Base-by-base conservation (phyloP, 352 stramenopile genomes). In the Phytophthora foliorum region DNA sequence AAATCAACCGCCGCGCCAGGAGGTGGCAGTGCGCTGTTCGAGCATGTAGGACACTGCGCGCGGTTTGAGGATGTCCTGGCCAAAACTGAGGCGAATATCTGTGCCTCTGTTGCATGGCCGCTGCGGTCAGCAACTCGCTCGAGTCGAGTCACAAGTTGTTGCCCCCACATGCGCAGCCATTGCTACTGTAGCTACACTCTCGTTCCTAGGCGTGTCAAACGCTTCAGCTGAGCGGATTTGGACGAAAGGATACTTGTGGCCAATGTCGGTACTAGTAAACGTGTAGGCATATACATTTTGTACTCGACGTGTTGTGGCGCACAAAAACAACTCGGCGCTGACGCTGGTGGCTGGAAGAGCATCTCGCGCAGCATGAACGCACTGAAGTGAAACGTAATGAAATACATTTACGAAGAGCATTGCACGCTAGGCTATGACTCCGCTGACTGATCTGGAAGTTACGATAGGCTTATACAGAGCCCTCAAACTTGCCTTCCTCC, bases 401-500 rank as follows among this genome's bases (percentile, higher is more conserved):
- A 72, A 69, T 70, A 70, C 48, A 74, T 64, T 57, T 65, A 69
- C 57, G 53, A 59, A 72, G 50, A 67, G 64, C 50, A 67, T 57
- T 60, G 39, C 48, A 70, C 29, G 67, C 42, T 52, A 70, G 21
- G 67, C 42, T 71, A 55, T 48, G 34, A n/a, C 51, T 29, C 42
- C 21, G 17, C n/a, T 31, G 44, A 46, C 34, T 48, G 27, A 31
- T 31, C 27, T 31, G 27, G 6, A 13, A 6, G 45, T 64, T 60
- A 19, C 32, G 9, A 32, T 8, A 14, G 11, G 36, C 48, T 87
- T 81, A 88, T 59, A 82, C 79, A 16, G 79, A 78, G 48, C 79
- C 79, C 25, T 84, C 74, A 27, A 88, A 88, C 63, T 81, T 85
- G 72, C 79, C 79, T 68, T 87, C 78, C 46, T 66, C 61, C 36